Conservation (phyloP, 441 rosid species). For the Macaranga tanarius region DNA sequence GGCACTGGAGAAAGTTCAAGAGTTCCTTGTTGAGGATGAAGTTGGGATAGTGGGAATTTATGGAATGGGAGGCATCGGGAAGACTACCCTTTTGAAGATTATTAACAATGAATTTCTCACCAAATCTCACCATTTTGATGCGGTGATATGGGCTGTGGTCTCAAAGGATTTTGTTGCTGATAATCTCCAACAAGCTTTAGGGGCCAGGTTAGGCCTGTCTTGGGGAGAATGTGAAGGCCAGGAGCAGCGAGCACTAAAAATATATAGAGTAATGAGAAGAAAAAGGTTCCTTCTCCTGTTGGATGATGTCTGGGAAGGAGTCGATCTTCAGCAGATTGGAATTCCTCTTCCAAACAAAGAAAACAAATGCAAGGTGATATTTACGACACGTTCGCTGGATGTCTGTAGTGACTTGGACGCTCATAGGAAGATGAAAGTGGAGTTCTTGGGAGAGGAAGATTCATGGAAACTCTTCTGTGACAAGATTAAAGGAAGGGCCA, state of each 20-base stretch:
- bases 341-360: conserved; percentile 43
- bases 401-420: conserved; percentile 46
- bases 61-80: conserved; percentile 50
- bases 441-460: conserved; percentile 34
- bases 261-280: conserved; percentile 36
- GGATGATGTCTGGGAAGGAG: conserved; percentile 56
- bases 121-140: conserved; percentile 26
- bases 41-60: conserved; percentile 38
- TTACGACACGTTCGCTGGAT: conserved; percentile 45
- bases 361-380: conserved; percentile 47
- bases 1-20: conserved; percentile 33
- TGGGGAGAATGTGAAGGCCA: conserved; percentile 41
- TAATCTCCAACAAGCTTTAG: conserved; percentile 43
- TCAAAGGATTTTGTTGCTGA: conserved; percentile 40
- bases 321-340: conserved; percentile 42
- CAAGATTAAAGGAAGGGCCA: conserved; percentile 31
- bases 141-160: conserved; percentile 46
- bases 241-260: conserved; percentile 38
- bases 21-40: conserved; percentile 35
- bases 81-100: conserved; percentile 42
- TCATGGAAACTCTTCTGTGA: conserved; percentile 49
- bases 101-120: conserved; percentile 27
- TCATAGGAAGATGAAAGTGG: conserved; percentile 40
- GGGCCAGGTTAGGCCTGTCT: conserved; percentile 37
- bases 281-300: conserved; percentile 44